A percentile compares a stretch with the other conserved stretches of the same genome.
These are phyloP conservation scores for Thelephora aurantiotincta DNA, from an alignment of 768 basidiomycete genomes.

Conservation along the genomic window DNA sequence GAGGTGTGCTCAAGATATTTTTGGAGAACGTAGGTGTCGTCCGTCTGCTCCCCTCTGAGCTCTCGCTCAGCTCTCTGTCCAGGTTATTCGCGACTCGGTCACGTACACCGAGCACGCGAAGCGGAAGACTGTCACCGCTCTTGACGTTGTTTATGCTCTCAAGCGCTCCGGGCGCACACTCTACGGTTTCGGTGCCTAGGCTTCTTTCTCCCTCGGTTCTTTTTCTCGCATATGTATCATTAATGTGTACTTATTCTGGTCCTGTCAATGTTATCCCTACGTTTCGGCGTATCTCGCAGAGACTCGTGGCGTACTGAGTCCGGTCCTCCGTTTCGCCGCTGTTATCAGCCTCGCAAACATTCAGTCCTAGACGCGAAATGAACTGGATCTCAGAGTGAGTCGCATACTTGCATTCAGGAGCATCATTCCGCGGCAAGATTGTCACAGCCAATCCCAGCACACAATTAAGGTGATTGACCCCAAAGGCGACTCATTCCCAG, in stretches of 20 bases:
- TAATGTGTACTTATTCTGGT: constrained; percentile 1
- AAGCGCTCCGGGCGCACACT: constrained; percentile 45
- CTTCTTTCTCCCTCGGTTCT: constrained; percentile 4
- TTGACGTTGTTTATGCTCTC: constrained; percentile 49
- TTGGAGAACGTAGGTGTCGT: constrained; percentile 25
- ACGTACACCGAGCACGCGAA: constrained; percentile 55
- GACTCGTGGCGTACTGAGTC: too few species aligned
- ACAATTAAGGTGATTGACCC: too few species aligned
- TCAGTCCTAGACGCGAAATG: too few species aligned
- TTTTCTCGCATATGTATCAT: constrained; percentile 4
- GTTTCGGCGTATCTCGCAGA: too few species aligned
- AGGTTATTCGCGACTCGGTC: constrained; percentile 38
- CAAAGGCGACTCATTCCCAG: too few species aligned
- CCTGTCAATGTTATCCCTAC: background rate
- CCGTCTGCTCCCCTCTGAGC: background rate
- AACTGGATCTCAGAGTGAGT: too few species aligned
- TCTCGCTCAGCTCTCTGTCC: background rate
- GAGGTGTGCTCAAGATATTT: constrained; percentile 53
- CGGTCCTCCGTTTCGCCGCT: too few species aligned
- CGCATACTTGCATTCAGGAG: too few species aligned
- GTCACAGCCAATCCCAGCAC: too few species aligned
- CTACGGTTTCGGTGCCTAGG: constrained; percentile 39
- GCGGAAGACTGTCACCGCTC: constrained; percentile 40
- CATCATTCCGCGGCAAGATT: too few species aligned
- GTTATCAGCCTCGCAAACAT: too few species aligned